phyloP scores from a whole-genome alignment of 148 eudicot species.

The Amaranthus hypochondriacus region DNA sequence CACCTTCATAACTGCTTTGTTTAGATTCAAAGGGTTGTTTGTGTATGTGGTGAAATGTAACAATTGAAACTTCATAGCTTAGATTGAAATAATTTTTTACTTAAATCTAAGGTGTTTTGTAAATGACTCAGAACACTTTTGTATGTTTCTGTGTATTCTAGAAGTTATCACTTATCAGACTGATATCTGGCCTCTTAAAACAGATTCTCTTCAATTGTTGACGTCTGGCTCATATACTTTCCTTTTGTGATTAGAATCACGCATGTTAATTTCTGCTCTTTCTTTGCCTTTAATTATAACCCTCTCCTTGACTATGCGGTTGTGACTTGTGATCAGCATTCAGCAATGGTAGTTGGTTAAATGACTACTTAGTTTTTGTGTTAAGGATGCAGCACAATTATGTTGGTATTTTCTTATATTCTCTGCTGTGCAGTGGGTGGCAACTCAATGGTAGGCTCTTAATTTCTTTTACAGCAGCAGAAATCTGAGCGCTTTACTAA shows the following conservation, averaged over 20 bases:
- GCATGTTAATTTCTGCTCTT: not conserved
- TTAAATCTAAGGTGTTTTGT: not conserved
- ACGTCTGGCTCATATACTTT: not conserved
- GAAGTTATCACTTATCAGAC: not conserved
- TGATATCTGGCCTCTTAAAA: not conserved
- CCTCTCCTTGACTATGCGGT: too few species aligned
- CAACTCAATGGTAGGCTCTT: not conserved
- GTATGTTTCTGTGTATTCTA: constrained; percentile 2
- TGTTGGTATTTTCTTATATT: not conserved
- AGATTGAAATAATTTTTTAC: not conserved
- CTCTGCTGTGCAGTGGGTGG: not conserved
- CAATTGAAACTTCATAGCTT: not conserved
- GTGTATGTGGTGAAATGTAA: constrained; percentile 13
- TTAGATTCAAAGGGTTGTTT: constrained; percentile 7
- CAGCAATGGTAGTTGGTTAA: not conserved
- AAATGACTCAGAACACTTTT: constrained; percentile 4
- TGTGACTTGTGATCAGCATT: not conserved
- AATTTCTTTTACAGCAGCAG: not conserved
- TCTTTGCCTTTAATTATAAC: too few species aligned
- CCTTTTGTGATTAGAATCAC: not conserved
- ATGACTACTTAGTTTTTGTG: not conserved
- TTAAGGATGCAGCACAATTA: not conserved
- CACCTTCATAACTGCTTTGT: not conserved
- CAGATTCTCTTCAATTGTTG: not conserved
- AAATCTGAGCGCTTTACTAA: not conserved